Percentiles rank a stretch among this genome's conserved stretches.
Conservation (phyloP, 1,284 basidiomycete genomes). For the Heliocybe sulcata region DNA sequence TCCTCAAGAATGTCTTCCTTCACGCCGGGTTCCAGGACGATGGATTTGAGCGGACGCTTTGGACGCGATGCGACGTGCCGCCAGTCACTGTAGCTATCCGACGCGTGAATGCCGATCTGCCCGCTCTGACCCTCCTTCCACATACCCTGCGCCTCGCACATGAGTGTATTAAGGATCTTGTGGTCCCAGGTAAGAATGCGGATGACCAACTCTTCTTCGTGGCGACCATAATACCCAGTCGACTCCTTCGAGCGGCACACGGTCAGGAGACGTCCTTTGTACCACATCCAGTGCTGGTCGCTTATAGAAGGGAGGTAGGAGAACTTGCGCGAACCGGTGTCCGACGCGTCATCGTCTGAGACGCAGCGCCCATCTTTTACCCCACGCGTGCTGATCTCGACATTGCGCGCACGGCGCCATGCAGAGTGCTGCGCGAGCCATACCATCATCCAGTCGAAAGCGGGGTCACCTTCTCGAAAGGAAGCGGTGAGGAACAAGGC, state of each 20-base stretch:
- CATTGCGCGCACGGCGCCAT: constrained; percentile 40
- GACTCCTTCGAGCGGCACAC: constrained; percentile 29
- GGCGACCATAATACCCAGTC: constrained; percentile 14
- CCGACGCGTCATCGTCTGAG: constrained; percentile 15
- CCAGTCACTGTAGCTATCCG: constrained; percentile 43
- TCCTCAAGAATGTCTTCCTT: constrained; percentile 59
- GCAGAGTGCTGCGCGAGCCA: constrained; percentile 51
- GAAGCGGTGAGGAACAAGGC: constrained; percentile 57
- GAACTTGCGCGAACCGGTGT: constrained; percentile 23
- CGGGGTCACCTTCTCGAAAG: constrained; percentile 49
- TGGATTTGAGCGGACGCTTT: constrained; percentile 57
- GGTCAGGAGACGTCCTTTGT: constrained; percentile 38
- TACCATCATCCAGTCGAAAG: constrained; percentile 50
- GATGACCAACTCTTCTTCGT: constrained; percentile 15
- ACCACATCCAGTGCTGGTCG: constrained; percentile 40
- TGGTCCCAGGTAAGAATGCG: constrained; percentile 15
- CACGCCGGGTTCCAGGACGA: constrained; percentile 60
- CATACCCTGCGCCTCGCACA: constrained; percentile 18
- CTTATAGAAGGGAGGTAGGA: constrained; percentile 40
- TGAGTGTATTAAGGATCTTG: constrained; percentile 16
- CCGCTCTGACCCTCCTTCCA: constrained; percentile 30
- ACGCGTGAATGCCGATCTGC: constrained; percentile 49
- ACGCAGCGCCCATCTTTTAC: constrained; percentile 11
- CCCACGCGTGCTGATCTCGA: constrained; percentile 43
- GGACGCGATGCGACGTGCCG: constrained; percentile 45